Conservation (phyloP, 2,329 filamentous ascomycete species). For the Exophiala calicioides region DNA sequence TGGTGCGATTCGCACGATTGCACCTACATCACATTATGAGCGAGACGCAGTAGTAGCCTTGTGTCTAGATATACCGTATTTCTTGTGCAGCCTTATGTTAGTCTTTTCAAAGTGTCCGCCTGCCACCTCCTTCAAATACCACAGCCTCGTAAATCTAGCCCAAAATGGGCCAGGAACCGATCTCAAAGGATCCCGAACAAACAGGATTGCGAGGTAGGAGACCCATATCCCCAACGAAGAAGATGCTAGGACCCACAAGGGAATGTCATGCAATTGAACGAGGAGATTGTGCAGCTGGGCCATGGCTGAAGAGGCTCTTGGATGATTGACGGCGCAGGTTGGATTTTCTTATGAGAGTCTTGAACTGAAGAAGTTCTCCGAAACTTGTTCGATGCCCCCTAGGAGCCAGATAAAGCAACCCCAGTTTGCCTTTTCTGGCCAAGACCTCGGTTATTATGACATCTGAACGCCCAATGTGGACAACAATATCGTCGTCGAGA, state of each 20-base stretch:
- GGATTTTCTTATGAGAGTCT: too few species aligned
- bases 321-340: too few species aligned
- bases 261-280: background rate
- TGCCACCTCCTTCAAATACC: constrained; percentile 45
- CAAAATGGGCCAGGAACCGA: constrained; percentile 49
- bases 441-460: too few species aligned
- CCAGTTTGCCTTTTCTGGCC: too few species aligned
- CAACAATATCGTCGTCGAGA: too few species aligned
- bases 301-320: constrained; percentile 3
- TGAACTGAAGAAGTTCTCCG: too few species aligned
- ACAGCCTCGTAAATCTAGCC: constrained; percentile 47
- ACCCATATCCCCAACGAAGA: constrained; percentile 8
- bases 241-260: constrained; percentile 2
- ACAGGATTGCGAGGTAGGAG: constrained; percentile 29
- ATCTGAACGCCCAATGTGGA: too few species aligned
- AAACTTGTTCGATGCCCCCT: too few species aligned
- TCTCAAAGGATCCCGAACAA: constrained; percentile 36
- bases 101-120: constrained; percentile 42
- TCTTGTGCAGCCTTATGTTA: constrained; percentile 29
- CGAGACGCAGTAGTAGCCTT: too few species aligned
- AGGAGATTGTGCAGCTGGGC: constrained; percentile 15
- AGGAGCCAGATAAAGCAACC: too few species aligned
- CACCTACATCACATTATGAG: constrained; percentile 47
- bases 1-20: constrained; percentile 70
- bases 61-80: constrained; percentile 60